A percentile compares a stretch with the other conserved stretches of the same genome.
Conservation (phyloP, 2,329 filamentous ascomycete genomes). For the Ciborinia camelliae region DNA sequence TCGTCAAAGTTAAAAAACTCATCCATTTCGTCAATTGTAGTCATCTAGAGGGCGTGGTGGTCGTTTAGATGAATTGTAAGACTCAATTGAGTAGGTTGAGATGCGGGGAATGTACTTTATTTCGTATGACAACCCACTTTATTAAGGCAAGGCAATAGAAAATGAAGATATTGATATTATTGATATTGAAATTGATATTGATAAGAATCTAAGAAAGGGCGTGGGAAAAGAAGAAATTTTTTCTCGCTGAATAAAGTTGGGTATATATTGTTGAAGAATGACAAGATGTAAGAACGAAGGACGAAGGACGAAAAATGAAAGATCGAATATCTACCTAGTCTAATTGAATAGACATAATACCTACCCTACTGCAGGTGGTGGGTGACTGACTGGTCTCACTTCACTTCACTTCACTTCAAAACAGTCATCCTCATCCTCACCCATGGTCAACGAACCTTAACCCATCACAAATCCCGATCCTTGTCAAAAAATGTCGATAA, state of each 20-base stretch:
- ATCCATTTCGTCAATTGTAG: constrained; percentile 48
- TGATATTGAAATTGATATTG: no score
- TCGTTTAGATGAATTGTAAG: neutral
- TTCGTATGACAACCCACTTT: neutral
- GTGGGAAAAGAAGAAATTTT: constrained; percentile 19
- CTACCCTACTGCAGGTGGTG: no score
- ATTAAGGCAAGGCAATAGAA: neutral
- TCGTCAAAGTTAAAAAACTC: constrained; percentile 63
- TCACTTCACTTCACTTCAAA: neutral
- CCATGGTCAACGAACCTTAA: no score
- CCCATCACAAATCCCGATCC: constrained; percentile 6
- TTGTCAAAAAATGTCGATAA: constrained; percentile 4
- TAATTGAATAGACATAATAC: no score
- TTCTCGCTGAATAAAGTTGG: constrained; percentile 5
- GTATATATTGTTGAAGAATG: constrained; percentile 1
- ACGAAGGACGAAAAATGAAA: no score
- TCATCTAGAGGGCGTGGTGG: constrained; percentile 36
- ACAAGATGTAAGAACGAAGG: neutral
- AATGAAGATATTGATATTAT: neutral
- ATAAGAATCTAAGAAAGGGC: constrained; percentile 28
- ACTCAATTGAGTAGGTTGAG: neutral
- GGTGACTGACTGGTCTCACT: no score
- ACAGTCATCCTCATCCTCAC: constrained; percentile 9
- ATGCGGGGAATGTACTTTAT: no score
- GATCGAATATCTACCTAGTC: no score